Conservation (phyloP, 345 rosid genomes). For the Corymbia maculata region DNA sequence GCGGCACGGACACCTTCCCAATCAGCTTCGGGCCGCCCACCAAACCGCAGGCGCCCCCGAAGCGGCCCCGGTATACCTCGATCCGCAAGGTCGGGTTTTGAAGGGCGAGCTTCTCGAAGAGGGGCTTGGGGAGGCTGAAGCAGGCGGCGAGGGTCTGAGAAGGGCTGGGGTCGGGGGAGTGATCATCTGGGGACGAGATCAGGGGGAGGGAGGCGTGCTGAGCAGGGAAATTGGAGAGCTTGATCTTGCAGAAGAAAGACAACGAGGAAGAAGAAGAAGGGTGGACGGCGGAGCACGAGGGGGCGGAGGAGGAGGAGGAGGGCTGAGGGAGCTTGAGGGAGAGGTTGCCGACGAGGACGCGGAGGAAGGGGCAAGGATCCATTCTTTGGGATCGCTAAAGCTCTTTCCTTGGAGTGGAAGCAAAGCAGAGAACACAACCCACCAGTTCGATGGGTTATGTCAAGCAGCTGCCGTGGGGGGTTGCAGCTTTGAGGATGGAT, state of each 20-base stretch:
- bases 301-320: background rate
- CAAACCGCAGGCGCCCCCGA: constrained; percentile 33
- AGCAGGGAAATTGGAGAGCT: constrained; percentile 37
- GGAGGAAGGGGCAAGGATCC: constrained; percentile 96
- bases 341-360: constrained; percentile 72
- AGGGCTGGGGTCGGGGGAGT: background rate
- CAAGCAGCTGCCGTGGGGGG: background rate
- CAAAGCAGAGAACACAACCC: background rate
- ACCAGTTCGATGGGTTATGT: background rate
- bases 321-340: constrained; percentile 52
- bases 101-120: constrained; percentile 18
- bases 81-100: constrained; percentile 16
- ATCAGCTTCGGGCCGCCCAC: constrained; percentile 31
- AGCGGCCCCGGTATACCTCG: constrained; percentile 32
- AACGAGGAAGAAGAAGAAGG: constrained; percentile 10
- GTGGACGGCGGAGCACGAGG: constrained; percentile 12
- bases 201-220: constrained; percentile 33
- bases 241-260: constrained; percentile 55
- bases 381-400: constrained; percentile 5
- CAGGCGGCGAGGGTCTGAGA: constrained; percentile 51
- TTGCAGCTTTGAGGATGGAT: background rate
- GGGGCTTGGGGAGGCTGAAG: constrained; percentile 44
- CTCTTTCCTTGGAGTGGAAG: background rate
- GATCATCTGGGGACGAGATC: background rate
- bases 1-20: constrained; percentile 41